A percentile compares a stretch with the other conserved stretches of the same genome.
Conservation (phyloP, 1,284 basidiomycete genomes). For the Rhodotorula sp. region DNA sequence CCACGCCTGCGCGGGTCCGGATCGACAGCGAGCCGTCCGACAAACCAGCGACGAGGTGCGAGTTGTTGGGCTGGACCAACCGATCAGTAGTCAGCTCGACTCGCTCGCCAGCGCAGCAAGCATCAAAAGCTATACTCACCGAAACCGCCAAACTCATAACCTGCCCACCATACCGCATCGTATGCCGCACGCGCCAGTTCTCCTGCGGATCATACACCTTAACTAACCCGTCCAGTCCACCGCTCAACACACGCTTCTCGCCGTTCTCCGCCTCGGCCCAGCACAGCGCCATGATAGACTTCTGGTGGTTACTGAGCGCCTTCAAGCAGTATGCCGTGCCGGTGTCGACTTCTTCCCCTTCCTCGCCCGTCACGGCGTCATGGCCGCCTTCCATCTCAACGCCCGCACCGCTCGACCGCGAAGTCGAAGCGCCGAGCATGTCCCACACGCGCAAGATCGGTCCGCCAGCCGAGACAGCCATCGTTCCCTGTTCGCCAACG, state of each 20-base stretch:
- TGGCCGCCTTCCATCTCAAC: conserved; percentile 1
- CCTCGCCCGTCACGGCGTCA: background rate
- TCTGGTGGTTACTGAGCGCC: conserved; percentile 95
- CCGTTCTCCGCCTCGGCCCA: conserved; percentile 52
- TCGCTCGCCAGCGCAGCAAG: background rate
- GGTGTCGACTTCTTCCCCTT: conserved; percentile 32
- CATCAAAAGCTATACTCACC: conserved; percentile 54
- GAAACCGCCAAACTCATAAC: conserved; percentile 87
- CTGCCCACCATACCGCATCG: conserved; percentile 96
- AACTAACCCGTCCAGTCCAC: conserved; percentile 92
- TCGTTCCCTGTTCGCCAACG: conserved; percentile 87
- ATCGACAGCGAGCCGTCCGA: conserved; percentile 88
- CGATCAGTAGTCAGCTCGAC: fast-evolving
- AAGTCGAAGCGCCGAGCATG: conserved; percentile 73
- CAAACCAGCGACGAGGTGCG: conserved; percentile 93
- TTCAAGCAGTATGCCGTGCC: conserved; percentile 60
- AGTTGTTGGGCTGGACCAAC: conserved; percentile 76
- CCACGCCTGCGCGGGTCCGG: conserved; percentile 36
- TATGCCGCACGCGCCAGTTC: conserved; percentile 92
- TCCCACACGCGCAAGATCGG: conserved; percentile 96
- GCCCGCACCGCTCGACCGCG: conserved; percentile 5
- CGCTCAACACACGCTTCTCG: conserved; percentile 76
- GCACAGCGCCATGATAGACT: conserved; percentile 82
- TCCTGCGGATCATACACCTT: conserved; percentile 93
- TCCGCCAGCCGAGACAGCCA: conserved; percentile 81